Base-by-base conservation (phyloP, 768 basidiomycete genomes). In the Russula griseocarnosa region DNA sequence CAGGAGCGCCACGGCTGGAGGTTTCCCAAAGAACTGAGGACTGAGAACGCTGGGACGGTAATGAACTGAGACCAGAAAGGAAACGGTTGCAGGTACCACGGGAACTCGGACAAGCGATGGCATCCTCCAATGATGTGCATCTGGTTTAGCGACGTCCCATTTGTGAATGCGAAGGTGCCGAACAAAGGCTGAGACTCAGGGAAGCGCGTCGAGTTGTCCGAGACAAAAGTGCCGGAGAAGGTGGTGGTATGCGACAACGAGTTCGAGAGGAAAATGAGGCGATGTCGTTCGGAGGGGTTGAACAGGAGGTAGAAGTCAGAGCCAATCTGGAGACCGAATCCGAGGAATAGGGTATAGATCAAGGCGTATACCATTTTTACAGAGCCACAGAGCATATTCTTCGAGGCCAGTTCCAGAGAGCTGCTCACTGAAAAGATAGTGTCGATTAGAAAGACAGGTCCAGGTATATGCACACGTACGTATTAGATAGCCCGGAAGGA, bases 311-410 rank as follows among this genome's bases (percentile, higher is more conserved):
- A 91, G 24, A 91, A 77, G 70, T 92, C 90, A 32, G 86, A 89
- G 52, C 90, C 90, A 58, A 92, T 89, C 69, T 90, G 88, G 30
- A 92, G 76, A 53, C 90, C 89, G 68, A 92, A 92, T 2, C 90
- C 90, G 70, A 92, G 74, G 71, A 90, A 92, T 5, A 92, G 76
- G 0, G 90, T 90, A 66, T 90, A 91, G 32, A 92, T 88, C 63
- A 92, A 76, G 26, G 90, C 88, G 62, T 89, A 91, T 22, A 91
- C 87, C 85, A 92, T 88, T 74, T 89, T 89, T 59, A 91, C 88
- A 67, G 87, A 86, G 22, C 90, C 90, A 58, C 84, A 86, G 5
- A 89, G 82, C 32, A 91, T 88, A 26, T 49, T 49, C 22, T 49
- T 90, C 0, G 90, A 90, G 3, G 88, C 90, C 54, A 92, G 77